Base-by-base conservation (phyloP, 1,284 basidiomycete species). In the Marasmius tenuissimus region DNA sequence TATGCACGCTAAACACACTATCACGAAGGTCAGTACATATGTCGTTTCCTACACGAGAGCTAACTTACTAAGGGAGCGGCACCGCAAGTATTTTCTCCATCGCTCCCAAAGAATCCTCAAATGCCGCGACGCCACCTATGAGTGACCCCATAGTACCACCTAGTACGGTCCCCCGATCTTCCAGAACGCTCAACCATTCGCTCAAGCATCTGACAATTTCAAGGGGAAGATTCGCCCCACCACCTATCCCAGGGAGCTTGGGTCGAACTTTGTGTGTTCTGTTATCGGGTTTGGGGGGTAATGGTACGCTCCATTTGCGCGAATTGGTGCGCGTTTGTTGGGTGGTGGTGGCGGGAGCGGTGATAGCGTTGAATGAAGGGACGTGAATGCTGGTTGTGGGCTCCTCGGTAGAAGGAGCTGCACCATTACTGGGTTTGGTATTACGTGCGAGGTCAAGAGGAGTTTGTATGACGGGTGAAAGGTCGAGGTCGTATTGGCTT, bases 61-160 rank as follows among this genome's bases (percentile, higher is more conserved):
- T 50, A 12, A 78, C 85, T 70, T 66, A 88, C 85, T 86, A 86
- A 45, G 86, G 87, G 35, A 88, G 68, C 0, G 86, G 86, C 0
- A 85, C 88, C 0, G 86, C 88, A 62, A 89, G 67, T 48, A 87
- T 85, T 51, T 57, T 57, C 49, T 61, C 63, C n/a, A 64, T 40
- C 20, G 57, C 55, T 53, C 76, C 77, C 53, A 88, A 70, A 65
- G 73, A 81, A 54, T 84, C 85, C 67, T 88, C 86, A 61, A 86
- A 83, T 0, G 77, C 72, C 12, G 79, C 71, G 16, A 88, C 66
- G 57, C 74, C 76, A 0, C 73, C 80, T 61, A 84, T 78, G 75
- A 88, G 81, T 11, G 73, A 67, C 10, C 84, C 85, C 60, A 88
- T 67, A 45, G 77, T 81, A 6, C 78, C 77, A 5, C 83, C 83